These are phyloP conservation scores for Colletotrichum truncatum DNA, from an alignment of 2,329 filamentous ascomycete species.

Conservation along the genomic window DNA sequence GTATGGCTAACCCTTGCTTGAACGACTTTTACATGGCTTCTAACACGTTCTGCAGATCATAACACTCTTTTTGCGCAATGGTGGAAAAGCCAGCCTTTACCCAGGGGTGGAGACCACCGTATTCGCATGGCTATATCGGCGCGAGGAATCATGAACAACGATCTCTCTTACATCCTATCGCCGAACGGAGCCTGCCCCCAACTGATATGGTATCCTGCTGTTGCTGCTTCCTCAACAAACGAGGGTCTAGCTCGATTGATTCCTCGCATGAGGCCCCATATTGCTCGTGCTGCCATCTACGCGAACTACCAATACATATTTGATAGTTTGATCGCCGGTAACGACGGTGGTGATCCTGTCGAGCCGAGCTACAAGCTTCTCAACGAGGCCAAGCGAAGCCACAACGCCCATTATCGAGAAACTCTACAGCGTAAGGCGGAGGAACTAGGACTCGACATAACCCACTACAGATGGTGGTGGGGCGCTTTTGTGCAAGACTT, in stretches of 20 bases:
- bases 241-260: background rate
- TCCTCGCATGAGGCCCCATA: background rate
- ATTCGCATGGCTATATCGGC: background rate
- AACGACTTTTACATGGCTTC: background rate
- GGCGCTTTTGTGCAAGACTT: background rate
- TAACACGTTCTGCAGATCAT: background rate
- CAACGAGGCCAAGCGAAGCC: background rate
- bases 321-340: background rate
- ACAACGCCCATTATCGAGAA: background rate
- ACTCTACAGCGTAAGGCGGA: background rate
- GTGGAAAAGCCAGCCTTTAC: background rate
- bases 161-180: constrained; percentile 1
- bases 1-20: background rate
- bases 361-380: background rate
- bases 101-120: background rate
- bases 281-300: background rate
- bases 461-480: background rate
- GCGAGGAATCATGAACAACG: constrained; percentile 1
- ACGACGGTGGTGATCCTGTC: background rate
- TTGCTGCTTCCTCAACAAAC: background rate
- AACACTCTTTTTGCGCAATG: background rate
- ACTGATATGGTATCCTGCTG: constrained; percentile 7
- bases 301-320: background rate
- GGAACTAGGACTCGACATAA: background rate
- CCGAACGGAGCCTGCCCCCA: background rate